phyloP scores from a whole-genome alignment of 225 moss, liverwort and hornwort species.

The Marchantia paleacea region DNA sequence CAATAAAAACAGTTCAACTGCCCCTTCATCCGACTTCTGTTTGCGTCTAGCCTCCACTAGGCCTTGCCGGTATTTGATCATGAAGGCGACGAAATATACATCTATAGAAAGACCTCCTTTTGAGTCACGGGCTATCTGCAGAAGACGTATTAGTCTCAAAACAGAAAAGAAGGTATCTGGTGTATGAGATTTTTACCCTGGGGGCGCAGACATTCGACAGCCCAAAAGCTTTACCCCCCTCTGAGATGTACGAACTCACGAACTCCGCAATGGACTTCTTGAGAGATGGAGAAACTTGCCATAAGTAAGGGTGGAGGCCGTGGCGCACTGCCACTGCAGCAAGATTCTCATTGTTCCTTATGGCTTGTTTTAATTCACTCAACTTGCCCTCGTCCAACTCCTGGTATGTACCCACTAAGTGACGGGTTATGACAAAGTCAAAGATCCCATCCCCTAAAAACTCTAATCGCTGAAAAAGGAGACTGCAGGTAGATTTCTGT shows the following conservation, averaged over 20 bases:
- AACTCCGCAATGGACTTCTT: constrained; percentile 50
- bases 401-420: constrained; percentile 52
- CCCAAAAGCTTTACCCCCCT: constrained; percentile 63
- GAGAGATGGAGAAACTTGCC: constrained; percentile 52
- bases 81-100: no score
- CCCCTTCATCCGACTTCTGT: no score
- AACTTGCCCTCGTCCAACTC: constrained; percentile 57
- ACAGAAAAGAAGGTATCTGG: no score
- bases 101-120: no score
- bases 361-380: constrained; percentile 69
- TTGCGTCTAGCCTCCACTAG: no score
- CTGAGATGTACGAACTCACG: constrained; percentile 44
- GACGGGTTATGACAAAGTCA: constrained; percentile 59
- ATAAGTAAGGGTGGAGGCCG: constrained; percentile 54
- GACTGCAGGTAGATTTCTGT: constrained; percentile 29
- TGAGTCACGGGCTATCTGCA: no score
- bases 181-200: constrained; percentile 31
- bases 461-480: constrained; percentile 57
- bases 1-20: no score
- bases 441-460: constrained; percentile 71
- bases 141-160: no score
- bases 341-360: constrained; percentile 65
- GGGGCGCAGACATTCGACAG: constrained; percentile 59
- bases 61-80: no score
- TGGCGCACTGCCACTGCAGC: constrained; percentile 55